Evolutionary conservation across 306 rosid species (phyloP).

Genomic region (Cucumis hystrix): DNA sequence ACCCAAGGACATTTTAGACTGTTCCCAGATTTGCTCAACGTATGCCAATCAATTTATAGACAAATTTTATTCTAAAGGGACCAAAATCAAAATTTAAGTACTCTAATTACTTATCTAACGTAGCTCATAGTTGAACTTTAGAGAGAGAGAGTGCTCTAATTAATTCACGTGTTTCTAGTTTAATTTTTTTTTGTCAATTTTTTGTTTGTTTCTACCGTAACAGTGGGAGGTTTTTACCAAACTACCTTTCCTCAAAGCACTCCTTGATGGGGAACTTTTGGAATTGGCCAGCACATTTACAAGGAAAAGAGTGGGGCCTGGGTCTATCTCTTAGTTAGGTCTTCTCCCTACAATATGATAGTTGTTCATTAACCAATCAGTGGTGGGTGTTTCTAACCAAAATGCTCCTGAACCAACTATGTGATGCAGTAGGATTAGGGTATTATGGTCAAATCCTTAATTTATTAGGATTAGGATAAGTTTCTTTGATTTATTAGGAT

Average conservation of each 20-base stretch:
- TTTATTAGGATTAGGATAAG: too few species aligned
- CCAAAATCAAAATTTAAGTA: neutral
- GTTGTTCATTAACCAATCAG: neutral
- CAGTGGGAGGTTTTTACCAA: too few species aligned
- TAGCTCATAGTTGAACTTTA: too few species aligned
- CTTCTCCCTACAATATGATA: neutral
- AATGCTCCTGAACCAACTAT: neutral
- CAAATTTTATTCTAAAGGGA: neutral
- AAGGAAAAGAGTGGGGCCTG: neutral
- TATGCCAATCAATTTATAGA: neutral
- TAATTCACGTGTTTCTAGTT: too few species aligned
- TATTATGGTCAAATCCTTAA: too few species aligned
- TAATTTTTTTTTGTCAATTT: too few species aligned
- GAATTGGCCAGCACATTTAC: neutral
- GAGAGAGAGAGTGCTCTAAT: too few species aligned
- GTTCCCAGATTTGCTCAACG: too few species aligned
- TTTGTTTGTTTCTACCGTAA: too few species aligned
- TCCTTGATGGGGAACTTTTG: neutral
- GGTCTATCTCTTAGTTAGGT: neutral
- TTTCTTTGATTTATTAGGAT: too few species aligned
- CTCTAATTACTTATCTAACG: neutral
- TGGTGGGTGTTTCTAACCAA: neutral
- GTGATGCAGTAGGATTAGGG: neutral
- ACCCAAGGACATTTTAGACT: too few species aligned
- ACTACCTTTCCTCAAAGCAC: neutral